Evolutionary conservation across 1,284 basidiomycete species (phyloP), one percentile per base, ranked within the genome.

Genomic region (Ceraceosorus guamensis): DNA sequence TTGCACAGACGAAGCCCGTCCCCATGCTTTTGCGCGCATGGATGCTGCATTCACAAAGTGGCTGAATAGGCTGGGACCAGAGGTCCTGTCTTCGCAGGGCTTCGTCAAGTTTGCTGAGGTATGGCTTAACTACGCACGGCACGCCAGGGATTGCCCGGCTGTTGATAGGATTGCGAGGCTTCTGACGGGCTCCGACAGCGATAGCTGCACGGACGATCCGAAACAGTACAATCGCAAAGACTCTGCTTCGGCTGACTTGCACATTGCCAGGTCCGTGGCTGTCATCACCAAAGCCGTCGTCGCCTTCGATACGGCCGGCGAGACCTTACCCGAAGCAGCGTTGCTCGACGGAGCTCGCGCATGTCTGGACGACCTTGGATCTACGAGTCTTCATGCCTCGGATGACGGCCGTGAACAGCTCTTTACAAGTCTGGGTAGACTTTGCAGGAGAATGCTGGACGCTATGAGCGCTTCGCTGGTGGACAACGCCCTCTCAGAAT

Each of bases 111-210:
- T 67, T 33, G 62, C 62, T 59, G 65, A 67, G 37, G 49, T 56
- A 30, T 67, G 65, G 65, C 53, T 65, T 46, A 57, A 48, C 30
- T 57, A 65, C 34, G 65, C 65, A 1, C 37, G 31, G 13, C 13
- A 33, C 11, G 41, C 52, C 11, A 46, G 43, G 10, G n/a, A 13
- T n/a, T 14, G 45, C 33, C 4, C 6, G 46, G 10, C 52, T 11
- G 31, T 49, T 33, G 14, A 49, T 14, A 24, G 43, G 6, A 46
- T 46, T 18, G 52, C 52, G 44, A 7, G 4, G 5, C 35, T 39
- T 3, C 39, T 41, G 2, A 41, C 16, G 24, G 24, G 2, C 24
- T 24, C 24, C 24, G 24, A 24, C 24, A 24, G 24, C 24, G 24
- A 24, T 24, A 24, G 24, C 24, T 24, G 24, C 24, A 24, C 24